Conservation (phyloP, 1,284 basidiomycete species). For the Caloboletus firmus region DNA sequence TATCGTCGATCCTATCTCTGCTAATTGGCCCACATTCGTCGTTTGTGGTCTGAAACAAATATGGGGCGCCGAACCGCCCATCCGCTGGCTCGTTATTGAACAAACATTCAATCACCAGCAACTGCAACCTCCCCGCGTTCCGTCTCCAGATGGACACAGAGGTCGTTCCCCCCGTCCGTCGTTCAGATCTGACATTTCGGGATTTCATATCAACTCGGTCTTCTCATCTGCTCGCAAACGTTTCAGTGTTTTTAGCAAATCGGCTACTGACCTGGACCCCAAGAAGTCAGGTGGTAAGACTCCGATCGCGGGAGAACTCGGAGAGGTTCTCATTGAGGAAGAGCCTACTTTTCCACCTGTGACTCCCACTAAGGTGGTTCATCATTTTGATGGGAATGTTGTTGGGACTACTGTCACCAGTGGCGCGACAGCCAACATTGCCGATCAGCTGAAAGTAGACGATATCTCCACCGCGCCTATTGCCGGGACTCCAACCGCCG, state of each 20-base stretch:
- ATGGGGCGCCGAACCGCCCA: conserved; percentile 15
- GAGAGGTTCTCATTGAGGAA: conserved; percentile 59
- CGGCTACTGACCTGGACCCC: conserved; percentile 24
- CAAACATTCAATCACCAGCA: conserved; percentile 46
- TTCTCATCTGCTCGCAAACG: conserved; percentile 52
- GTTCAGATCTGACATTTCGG: conserved; percentile 43
- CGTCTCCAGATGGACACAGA: conserved; percentile 30
- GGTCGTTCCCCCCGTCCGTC: conserved; percentile 53
- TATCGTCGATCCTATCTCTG: conserved; percentile 60
- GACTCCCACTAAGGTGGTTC: conserved; percentile 10
- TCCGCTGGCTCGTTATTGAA: conserved; percentile 67
- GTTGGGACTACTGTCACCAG: conserved; percentile 5
- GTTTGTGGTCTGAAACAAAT: conserved; percentile 59
- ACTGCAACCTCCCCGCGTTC: conserved; percentile 11
- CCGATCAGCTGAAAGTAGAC: conserved; percentile 9
- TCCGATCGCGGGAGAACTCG: conserved; percentile 59
- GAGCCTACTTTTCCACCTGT: conserved; percentile 22
- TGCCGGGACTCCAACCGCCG: neutral
- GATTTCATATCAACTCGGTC: conserved; percentile 37
- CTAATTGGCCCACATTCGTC: conserved; percentile 64
- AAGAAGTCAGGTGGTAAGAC: conserved; percentile 39
- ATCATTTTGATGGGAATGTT: conserved; percentile 15
- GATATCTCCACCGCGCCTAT: conserved; percentile 5
- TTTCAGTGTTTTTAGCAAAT: conserved; percentile 55
- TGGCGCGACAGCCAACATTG: conserved; percentile 6